phyloP scores from a whole-genome alignment of 257 asterid species.

The Solanum arcanum region DNA sequence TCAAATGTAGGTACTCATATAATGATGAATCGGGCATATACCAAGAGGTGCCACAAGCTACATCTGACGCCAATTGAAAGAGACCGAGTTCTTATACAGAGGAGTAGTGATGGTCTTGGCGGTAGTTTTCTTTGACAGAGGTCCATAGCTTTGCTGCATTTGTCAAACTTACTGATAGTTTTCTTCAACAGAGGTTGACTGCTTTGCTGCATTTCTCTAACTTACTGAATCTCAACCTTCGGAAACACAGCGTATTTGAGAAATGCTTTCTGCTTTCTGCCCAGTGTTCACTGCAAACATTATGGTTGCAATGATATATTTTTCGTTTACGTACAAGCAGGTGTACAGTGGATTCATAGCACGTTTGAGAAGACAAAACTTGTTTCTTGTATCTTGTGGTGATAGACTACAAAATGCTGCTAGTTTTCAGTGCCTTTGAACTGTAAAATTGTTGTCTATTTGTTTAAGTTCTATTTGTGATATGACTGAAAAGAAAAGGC shows the following conservation, averaged over 20 bases:
- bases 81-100: neutral
- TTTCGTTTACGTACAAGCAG: neutral
- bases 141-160: neutral
- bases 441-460: neutral
- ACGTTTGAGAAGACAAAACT: neutral
- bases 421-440: neutral
- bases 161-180: neutral
- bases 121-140: neutral
- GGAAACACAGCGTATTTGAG: neutral
- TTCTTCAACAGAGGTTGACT: neutral
- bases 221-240: neutral
- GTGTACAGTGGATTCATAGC: neutral
- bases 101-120: neutral
- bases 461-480: neutral
- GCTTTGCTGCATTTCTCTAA: neutral
- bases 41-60: slow-evolving; percentile 49
- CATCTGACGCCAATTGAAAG: slow-evolving; percentile 17
- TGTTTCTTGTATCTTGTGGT: neutral
- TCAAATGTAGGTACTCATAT: slow-evolving; percentile 51
- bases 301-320: neutral
- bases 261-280: neutral
- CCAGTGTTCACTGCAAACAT: neutral
- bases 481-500: neutral
- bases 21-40: slow-evolving; percentile 56
- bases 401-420: neutral